A percentile compares a stretch with the other conserved stretches of the same genome.
These are phyloP conservation scores for Viola pubescens DNA, from an alignment of 441 rosid genomes.

Conservation along the genomic window DNA sequence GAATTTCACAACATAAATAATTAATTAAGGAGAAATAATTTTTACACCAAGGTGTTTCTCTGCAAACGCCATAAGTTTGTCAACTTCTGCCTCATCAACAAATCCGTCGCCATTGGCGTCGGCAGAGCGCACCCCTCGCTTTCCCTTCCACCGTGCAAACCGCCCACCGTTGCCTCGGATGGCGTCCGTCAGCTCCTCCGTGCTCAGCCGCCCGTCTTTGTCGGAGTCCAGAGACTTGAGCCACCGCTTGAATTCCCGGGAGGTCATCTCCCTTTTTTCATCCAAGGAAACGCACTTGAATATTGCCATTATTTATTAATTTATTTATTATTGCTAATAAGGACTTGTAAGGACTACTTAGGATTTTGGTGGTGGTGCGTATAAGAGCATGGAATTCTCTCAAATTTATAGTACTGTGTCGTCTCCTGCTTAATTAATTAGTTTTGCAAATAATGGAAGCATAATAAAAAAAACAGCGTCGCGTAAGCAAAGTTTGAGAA, in stretches of 20 bases:
- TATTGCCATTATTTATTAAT: constrained; percentile 15
- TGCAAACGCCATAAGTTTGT: constrained; percentile 28
- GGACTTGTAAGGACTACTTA: neutral
- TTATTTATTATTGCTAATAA: neutral
- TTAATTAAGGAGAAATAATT: neutral
- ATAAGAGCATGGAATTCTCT: neutral
- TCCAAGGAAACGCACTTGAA: constrained; percentile 1
- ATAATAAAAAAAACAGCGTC: too few relatives aligned
- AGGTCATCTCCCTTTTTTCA: constrained; percentile 21
- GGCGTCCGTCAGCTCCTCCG: constrained; percentile 28
- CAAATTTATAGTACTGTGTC: neutral
- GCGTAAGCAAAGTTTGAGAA: too few relatives aligned
- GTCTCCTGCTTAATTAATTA: neutral
- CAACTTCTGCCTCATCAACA: constrained; percentile 29
- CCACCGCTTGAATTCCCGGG: constrained; percentile 29
- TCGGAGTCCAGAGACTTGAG: constrained; percentile 22
- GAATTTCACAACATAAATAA: neutral
- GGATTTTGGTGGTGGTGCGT: neutral
- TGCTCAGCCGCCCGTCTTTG: constrained; percentile 27
- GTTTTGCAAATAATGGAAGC: too few relatives aligned
- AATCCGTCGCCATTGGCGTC: constrained; percentile 32
- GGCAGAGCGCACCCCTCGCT: constrained; percentile 16
- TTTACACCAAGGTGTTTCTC: constrained; percentile 24
- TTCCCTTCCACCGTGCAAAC: constrained; percentile 29
- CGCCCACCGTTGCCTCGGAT: constrained; percentile 23